Conservation (phyloP, 192 early-diverging fungal genomes). For the Backusella australiensis region DNA sequence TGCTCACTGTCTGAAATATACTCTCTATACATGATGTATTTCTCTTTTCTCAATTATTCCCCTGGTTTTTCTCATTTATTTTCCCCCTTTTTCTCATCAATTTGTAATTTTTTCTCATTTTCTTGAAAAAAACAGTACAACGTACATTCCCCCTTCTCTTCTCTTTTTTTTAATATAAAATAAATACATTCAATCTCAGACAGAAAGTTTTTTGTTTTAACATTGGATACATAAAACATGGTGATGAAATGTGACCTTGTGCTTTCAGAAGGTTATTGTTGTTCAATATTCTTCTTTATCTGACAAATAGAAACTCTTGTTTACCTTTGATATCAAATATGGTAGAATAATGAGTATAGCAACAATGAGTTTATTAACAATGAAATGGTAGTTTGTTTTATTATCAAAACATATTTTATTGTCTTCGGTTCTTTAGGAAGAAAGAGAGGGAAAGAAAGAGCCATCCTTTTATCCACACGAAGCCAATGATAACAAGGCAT, state of each 20-base stretch:
- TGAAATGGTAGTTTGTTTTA: no score
- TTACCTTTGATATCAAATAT: not conserved
- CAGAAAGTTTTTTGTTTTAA: no score
- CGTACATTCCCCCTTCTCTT: not conserved
- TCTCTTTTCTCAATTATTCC: no score
- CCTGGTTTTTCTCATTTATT: no score
- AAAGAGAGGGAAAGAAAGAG: not conserved
- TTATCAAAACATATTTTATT: not conserved
- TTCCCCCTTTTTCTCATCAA: no score
- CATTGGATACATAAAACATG: not conserved
- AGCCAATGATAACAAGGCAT: not conserved
- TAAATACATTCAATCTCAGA: not conserved
- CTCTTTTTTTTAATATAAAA: not conserved
- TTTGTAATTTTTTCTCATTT: no score
- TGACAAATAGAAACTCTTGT: not conserved
- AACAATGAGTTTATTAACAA: not conserved
- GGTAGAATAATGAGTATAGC: not conserved
- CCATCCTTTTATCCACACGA: not conserved
- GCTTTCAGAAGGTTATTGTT: not conserved
- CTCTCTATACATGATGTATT: no score
- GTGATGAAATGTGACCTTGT: not conserved
- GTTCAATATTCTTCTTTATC: not conserved
- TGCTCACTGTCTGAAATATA: no score
- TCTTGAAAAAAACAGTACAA: no score
- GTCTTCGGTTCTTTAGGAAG: not conserved